Conservation (phyloP, 2,329 filamentous ascomycete species). For the Xylariaceae sp. region DNA sequence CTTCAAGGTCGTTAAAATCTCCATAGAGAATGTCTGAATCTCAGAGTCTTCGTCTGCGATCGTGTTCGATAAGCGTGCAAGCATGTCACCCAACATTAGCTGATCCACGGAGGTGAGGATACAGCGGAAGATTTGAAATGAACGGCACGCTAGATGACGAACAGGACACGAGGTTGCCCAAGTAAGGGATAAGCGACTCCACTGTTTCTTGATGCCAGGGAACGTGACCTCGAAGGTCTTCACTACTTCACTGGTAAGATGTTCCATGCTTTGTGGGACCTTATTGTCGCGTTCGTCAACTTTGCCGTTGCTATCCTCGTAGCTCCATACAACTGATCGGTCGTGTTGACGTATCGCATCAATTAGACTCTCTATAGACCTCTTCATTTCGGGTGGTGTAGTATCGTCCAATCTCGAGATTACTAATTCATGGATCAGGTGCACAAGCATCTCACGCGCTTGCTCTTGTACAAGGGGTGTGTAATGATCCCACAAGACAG, state of each 20-base stretch:
- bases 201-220: slow-evolving; percentile 86
- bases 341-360: slow-evolving; percentile 87
- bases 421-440: slow-evolving; percentile 94
- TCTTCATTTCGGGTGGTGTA: slow-evolving; percentile 66
- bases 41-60: slow-evolving; percentile 94
- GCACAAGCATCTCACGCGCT: slow-evolving; percentile 95
- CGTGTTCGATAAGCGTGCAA: slow-evolving; percentile 92
- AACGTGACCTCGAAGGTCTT: slow-evolving; percentile 85
- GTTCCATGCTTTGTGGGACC: slow-evolving; percentile 86
- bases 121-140: slow-evolving; percentile 96
- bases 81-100: slow-evolving; percentile 95
- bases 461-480: slow-evolving; percentile 94
- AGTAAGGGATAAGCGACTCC: slow-evolving; percentile 86
- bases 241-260: slow-evolving; percentile 81
- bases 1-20: slow-evolving; percentile 92
- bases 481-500: slow-evolving; percentile 97
- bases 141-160: slow-evolving; percentile 91
- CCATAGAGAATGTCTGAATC: slow-evolving; percentile 97
- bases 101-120: slow-evolving; percentile 91
- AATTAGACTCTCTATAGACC: slow-evolving; percentile 84
- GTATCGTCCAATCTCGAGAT: slow-evolving; percentile 79
- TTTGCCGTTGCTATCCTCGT: slow-evolving; percentile 89
- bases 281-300: slow-evolving; percentile 76
- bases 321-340: slow-evolving; percentile 85
- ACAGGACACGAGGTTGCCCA: slow-evolving; percentile 99